Percentiles rank a stretch among this genome's conserved stretches.
Evolutionary conservation across 495 filamentous ascomycete genomes (phyloP).

Genomic region (Penicillium atrosanguineum): DNA sequence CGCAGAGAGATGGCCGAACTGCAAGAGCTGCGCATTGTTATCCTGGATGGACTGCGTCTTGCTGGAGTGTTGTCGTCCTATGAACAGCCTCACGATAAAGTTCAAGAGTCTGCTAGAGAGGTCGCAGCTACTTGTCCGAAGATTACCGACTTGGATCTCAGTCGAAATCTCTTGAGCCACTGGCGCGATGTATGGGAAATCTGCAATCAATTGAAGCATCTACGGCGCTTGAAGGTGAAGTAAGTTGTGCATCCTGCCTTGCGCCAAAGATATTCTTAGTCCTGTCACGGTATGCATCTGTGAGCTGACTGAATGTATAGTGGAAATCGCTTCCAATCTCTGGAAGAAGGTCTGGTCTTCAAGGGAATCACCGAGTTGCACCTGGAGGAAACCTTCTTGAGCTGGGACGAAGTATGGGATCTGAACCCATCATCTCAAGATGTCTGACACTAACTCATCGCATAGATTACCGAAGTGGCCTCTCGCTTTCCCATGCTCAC

Average conservation of each 20-base stretch:
- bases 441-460: conserved; percentile 4
- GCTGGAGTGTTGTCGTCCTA: conserved; percentile 35
- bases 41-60: conserved; percentile 74
- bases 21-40: conserved; percentile 70
- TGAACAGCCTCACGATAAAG: conserved; percentile 33
- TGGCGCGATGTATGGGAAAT: conserved; percentile 66
- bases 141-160: conserved; percentile 81
- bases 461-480: conserved; percentile 37
- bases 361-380: conserved; percentile 63
- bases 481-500: conserved; percentile 59
- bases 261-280: neutral
- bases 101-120: conserved; percentile 20
- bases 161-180: conserved; percentile 72
- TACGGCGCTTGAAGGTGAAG: conserved; percentile 70
- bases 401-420: conserved; percentile 64
- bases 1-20: conserved; percentile 73
- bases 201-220: conserved; percentile 58
- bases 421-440: neutral
- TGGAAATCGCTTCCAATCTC: conserved; percentile 69
- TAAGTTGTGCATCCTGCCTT: conserved; percentile 33
- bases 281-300: neutral
- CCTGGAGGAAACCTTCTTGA: conserved; percentile 68
- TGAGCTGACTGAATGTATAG: conserved; percentile 41
- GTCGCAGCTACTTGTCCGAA: conserved; percentile 49
- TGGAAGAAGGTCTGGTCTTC: conserved; percentile 47